These are phyloP conservation scores for Helminthosporium solani DNA, from an alignment of 2,329 filamentous ascomycete species.

Conservation along the genomic window DNA sequence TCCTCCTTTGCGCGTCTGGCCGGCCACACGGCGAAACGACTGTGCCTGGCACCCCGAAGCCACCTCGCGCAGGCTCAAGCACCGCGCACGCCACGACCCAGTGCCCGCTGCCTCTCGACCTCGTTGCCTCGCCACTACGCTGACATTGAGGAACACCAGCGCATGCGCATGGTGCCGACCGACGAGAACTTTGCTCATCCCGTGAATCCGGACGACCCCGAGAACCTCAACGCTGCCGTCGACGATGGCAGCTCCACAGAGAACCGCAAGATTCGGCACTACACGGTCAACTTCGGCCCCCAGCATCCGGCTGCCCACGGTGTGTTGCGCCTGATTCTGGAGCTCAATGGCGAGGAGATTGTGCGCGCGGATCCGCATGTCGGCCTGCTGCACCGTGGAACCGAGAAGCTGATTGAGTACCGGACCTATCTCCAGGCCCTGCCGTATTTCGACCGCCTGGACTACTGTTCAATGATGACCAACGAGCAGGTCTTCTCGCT, in stretches of 20 bases:
- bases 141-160: constrained; percentile 49
- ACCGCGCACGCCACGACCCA: constrained; percentile 40
- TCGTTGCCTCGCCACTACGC: constrained; percentile 64
- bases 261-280: constrained; percentile 90
- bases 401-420: constrained; percentile 99
- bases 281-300: constrained; percentile 98
- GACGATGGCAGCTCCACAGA: constrained; percentile 50
- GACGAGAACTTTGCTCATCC: constrained; percentile 63
- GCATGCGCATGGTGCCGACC: constrained; percentile 65
- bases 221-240: constrained; percentile 47
- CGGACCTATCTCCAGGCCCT: constrained; percentile 98
- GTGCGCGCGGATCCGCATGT: constrained; percentile 95
- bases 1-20: constrained; percentile 71
- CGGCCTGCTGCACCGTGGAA: constrained; percentile 91
- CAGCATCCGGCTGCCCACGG: constrained; percentile 98
- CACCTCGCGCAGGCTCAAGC: constrained; percentile 38
- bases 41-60: constrained; percentile 59
- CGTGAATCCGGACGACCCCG: constrained; percentile 47
- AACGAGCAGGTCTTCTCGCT: constrained; percentile 98
- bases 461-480: constrained; percentile 99
- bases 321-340: constrained; percentile 94
- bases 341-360: constrained; percentile 97
- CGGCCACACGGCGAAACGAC: constrained; percentile 67
- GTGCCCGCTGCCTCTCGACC: constrained; percentile 66
- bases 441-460: constrained; percentile 97